Evolutionary conservation across 2,329 filamentous ascomycete species (phyloP).

Genomic region (Scedosporium apiospermum): DNA sequence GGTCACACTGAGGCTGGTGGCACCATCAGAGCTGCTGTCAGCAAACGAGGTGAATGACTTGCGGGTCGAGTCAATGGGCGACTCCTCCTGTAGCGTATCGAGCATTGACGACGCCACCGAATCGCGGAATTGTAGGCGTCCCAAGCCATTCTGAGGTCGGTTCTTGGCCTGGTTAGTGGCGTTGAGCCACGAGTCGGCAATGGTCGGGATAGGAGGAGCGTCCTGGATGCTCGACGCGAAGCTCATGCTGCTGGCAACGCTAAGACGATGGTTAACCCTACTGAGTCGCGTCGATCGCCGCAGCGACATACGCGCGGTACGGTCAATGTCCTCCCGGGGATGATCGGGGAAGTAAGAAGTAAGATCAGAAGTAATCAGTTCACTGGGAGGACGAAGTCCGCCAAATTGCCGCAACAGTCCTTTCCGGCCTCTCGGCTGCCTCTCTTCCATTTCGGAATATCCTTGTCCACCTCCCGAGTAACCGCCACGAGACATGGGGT

Average conservation of each 20-base stretch:
- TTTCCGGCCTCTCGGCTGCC: slow-evolving; percentile 35
- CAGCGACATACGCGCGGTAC: slow-evolving; percentile 87
- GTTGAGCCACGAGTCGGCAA: slow-evolving; percentile 85
- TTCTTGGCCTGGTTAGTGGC: slow-evolving; percentile 29
- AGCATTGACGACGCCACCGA: slow-evolving; percentile 84
- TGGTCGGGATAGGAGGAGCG: slow-evolving; percentile 89
- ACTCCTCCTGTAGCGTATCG: slow-evolving; percentile 86
- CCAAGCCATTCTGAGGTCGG: slow-evolving; percentile 31
- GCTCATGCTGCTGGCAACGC: slow-evolving; percentile 87
- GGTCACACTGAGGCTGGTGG: slow-evolving; percentile 52
- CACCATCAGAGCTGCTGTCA: slow-evolving; percentile 63
- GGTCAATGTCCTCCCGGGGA: slow-evolving; percentile 86
- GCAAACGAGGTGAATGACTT: slow-evolving; percentile 93
- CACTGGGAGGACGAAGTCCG: slow-evolving; percentile 84
- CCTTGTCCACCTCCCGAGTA: slow-evolving; percentile 46
- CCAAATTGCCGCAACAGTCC: slow-evolving; percentile 70
- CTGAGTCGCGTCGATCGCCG: slow-evolving; percentile 84
- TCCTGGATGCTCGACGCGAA: slow-evolving; percentile 87
- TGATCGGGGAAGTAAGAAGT: slow-evolving; percentile 97
- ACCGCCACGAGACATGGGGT: slow-evolving; percentile 5
- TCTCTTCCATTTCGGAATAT: slow-evolving; percentile 38
- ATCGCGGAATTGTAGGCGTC: slow-evolving; percentile 55
- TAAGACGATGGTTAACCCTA: slow-evolving; percentile 84
- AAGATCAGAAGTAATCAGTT: slow-evolving; percentile 92
- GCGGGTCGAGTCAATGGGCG: slow-evolving; percentile 73